These are phyloP conservation scores for Stephanodiscus minutulus DNA, from an alignment of 108 stramenopile species.

Conservation along the genomic window DNA sequence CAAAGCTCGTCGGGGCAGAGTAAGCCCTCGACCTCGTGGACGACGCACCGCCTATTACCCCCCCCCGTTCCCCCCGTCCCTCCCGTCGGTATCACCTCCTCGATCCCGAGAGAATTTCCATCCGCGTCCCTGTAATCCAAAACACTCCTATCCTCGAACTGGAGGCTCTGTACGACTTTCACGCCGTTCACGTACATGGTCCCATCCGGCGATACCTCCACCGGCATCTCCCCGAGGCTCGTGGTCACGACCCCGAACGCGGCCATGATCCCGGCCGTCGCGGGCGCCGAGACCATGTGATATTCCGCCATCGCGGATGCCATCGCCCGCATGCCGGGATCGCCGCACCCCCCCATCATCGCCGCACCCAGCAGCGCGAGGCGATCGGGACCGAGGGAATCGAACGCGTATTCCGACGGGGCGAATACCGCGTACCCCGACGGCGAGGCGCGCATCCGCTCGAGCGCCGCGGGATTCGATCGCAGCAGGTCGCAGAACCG, in stretches of 20 bases:
- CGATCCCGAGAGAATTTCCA: slow-evolving; percentile 18
- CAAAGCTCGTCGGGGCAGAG: slow-evolving; percentile 28
- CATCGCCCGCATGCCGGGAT: slow-evolving; percentile 9
- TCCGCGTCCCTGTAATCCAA: slow-evolving; percentile 10
- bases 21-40: slow-evolving; percentile 26
- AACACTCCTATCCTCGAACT: slow-evolving; percentile 15
- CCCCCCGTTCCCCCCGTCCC: not conserved
- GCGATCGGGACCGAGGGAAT: not conserved
- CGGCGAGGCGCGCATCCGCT: slow-evolving; percentile 25
- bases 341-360: too few relatives aligned
- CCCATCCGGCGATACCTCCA: slow-evolving; percentile 10
- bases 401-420: slow-evolving; percentile 11
- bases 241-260: slow-evolving; percentile 20
- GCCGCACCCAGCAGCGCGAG: slow-evolving; percentile 10
- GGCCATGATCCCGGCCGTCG: slow-evolving; percentile 14
- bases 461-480: slow-evolving; percentile 15
- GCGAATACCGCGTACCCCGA: slow-evolving; percentile 25
- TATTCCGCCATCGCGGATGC: slow-evolving; percentile 11
- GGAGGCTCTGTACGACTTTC: slow-evolving; percentile 9
- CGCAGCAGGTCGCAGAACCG: slow-evolving; percentile 20
- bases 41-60: slow-evolving; percentile 7
- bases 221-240: slow-evolving; percentile 21
- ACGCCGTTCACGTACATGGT: slow-evolving; percentile 24
- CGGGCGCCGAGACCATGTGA: slow-evolving; percentile 29
- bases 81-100: not conserved